A percentile compares a stretch with the other conserved stretches of the same genome.
Evolutionary conservation across 2,329 filamentous ascomycete species (phyloP).

Genomic region (Aspergillus intermedius): DNA sequence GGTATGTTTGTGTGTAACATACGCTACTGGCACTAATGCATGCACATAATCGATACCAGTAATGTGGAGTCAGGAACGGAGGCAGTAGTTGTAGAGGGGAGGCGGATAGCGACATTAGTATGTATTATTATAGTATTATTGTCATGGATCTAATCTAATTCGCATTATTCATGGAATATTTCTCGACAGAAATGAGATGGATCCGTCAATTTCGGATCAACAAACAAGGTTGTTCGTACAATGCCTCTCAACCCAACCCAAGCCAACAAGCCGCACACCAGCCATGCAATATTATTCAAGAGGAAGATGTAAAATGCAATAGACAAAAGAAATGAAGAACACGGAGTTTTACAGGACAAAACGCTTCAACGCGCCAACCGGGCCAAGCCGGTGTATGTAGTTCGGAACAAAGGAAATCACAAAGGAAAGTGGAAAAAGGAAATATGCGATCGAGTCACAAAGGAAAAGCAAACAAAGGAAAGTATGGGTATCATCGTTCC

Average conservation of each 20-base stretch:
- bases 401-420: constrained; percentile 5
- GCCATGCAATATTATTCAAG: not conserved
- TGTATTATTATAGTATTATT: no score
- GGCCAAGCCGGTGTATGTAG: constrained; percentile 8
- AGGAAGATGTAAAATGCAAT: not conserved
- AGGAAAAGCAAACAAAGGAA: not conserved
- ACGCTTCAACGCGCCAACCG: constrained; percentile 19
- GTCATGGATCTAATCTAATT: no score
- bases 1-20: no score
- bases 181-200: no score
- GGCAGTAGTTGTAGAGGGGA: no score
- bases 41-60: no score
- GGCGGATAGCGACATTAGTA: no score
- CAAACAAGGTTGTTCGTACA: not conserved
- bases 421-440: constrained; percentile 18
- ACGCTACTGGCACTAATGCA: no score
- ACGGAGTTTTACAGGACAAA: constrained; percentile 11
- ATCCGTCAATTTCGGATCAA: not conserved
- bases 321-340: not conserved
- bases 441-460: constrained; percentile 19
- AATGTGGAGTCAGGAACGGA: no score
- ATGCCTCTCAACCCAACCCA: not conserved
- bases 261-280: not conserved
- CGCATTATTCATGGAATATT: no score
- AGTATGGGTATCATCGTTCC: constrained; percentile 20